phyloP scores from a whole-genome alignment of 2,329 filamentous ascomycete genomes.

The Coniochaeta pulveracea region DNA sequence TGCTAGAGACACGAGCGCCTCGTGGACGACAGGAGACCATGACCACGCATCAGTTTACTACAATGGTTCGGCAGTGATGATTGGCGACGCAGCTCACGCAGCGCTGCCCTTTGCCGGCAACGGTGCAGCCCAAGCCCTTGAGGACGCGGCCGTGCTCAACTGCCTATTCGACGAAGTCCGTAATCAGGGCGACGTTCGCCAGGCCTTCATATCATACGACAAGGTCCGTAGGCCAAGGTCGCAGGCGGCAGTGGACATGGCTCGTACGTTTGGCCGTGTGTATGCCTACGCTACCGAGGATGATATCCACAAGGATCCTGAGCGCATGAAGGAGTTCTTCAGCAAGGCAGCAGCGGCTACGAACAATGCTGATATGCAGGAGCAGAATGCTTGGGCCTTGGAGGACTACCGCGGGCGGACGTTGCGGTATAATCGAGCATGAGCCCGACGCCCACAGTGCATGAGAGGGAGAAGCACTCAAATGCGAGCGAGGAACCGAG shows the following conservation, averaged over 20 bases:
- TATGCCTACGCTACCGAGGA: conserved; percentile 1
- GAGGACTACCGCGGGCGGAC: no score
- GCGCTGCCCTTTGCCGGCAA: background rate
- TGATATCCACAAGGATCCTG: background rate
- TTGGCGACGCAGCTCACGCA: background rate
- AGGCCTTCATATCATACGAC: background rate
- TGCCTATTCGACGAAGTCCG: background rate
- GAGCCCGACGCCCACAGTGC: no score
- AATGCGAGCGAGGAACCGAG: no score
- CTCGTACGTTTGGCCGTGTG: background rate
- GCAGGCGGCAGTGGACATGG: background rate
- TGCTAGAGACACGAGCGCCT: conserved; percentile 17
- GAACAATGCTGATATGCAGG: background rate
- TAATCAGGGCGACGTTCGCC: background rate
- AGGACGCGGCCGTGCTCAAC: background rate
- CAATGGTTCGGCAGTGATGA: background rate
- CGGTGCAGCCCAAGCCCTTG: background rate
- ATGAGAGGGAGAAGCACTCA: no score
- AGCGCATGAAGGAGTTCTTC: background rate
- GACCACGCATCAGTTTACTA: background rate
- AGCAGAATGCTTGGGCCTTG: no score
- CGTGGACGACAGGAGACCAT: conserved; percentile 13
- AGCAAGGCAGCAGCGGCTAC: background rate
- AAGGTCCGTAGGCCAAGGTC: background rate
- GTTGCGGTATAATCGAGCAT: no score